Conservation (phyloP, 805 yeast species). For the Yarrowia osloensis region DNA sequence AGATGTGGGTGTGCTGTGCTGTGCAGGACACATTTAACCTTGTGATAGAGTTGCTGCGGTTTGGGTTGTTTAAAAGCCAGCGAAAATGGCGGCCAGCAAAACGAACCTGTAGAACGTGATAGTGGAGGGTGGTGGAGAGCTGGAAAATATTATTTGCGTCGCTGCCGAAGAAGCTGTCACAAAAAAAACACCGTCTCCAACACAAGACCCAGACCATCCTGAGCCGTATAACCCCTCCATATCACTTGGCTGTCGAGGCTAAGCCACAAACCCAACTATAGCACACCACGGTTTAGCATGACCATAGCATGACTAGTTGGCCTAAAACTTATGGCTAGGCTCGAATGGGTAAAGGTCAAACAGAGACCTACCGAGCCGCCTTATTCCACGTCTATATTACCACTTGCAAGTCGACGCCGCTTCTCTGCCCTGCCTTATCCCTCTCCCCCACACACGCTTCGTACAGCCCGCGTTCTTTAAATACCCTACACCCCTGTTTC, state of each 20-base stretch:
- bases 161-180: not conserved
- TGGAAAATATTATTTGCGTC: not conserved
- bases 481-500: conserved; percentile 15
- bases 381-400: too few species aligned
- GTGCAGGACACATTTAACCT: conserved; percentile 19
- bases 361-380: too few species aligned
- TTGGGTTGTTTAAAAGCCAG: conserved; percentile 1
- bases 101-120: not conserved
- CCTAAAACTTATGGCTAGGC: not conserved
- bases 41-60: conserved; percentile 27
- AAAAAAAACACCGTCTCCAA: not conserved
- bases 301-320: conserved; percentile 1
- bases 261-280: conserved; percentile 17
- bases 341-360: not conserved
- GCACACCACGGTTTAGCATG: not conserved
- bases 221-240: not conserved
- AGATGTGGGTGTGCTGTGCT: not conserved
- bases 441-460: too few species aligned
- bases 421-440: not conserved
- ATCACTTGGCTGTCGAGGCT: not conserved
- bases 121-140: not conserved
- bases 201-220: not conserved
- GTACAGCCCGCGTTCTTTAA: not conserved
- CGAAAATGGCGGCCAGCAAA: too few species aligned
- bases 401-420: too few species aligned